Evolutionary conservation across 331 rosid genomes (phyloP), one percentile per base, ranked within the genome.

Genomic region (Quercus phellos): DNA sequence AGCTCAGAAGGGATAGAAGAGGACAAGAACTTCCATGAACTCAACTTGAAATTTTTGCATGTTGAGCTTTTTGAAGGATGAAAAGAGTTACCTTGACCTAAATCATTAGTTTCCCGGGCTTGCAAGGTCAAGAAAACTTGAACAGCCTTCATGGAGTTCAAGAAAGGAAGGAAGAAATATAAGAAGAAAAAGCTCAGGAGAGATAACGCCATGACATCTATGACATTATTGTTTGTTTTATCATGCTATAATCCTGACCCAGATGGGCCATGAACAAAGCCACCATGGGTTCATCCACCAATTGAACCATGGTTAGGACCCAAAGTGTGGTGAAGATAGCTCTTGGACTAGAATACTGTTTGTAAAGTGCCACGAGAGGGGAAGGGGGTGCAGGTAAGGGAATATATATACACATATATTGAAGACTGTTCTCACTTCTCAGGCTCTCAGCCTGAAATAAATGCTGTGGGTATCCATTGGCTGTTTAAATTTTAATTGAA

Each of bases 41-140:
- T 1, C 27, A 3, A 43, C 61, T 16, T 0, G 30, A n/a, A 2
- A 30, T 29, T 50, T 55, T 77, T 68, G 56, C 43, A 84, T 27
- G 2, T 3, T 19, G 54, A 69, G 1, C 1, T 9, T 64, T 18
- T 32, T 0, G 6, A 19, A 6, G 22, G 0, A 51, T 50, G 1
- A 30, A 30, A 9, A 17, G 59, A 55, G 43, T 29, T 6, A 51
- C 35, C 76, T 80, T 17, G 42, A 80, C 79, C 46, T 4, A 0
- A 0, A 1, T 3, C 4, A 0, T 0, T 0, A 0, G 5, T 1
- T 2, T 17, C 0, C 1, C 63, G 91, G 97, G 88, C 98, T 94
- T 94, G 98, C 98, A 94, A 94, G 98, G 98, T 92, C 98, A 94
- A 94, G 98, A 94, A 92, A 94, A 94, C 87, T 83, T 77, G 46